Conservation (phyloP, 73 alveolate genomes). For the Paramecium primaurelia region DNA sequence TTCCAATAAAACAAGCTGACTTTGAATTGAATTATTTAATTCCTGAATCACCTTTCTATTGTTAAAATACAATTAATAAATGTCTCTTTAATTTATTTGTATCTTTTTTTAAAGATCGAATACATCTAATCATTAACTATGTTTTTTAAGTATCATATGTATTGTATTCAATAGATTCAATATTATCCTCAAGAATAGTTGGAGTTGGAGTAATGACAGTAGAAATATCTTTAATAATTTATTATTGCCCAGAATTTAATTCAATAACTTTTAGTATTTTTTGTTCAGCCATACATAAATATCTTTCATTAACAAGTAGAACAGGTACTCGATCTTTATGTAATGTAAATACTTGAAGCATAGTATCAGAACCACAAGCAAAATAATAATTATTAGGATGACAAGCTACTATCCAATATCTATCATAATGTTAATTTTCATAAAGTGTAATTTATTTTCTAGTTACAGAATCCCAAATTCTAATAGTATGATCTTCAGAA, state of each 20-base stretch:
- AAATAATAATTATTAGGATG: constrained; percentile 81
- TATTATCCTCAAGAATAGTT: constrained; percentile 56
- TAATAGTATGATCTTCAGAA: constrained; percentile 90
- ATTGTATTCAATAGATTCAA: constrained; percentile 64
- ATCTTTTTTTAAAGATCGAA: not conserved
- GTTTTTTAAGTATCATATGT: constrained; percentile 9
- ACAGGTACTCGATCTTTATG: constrained; percentile 83
- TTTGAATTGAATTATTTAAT: not conserved
- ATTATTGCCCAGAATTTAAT: not conserved
- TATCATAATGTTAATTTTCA: constrained; percentile 78
- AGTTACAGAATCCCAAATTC: constrained; percentile 87
- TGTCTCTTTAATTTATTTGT: not conserved
- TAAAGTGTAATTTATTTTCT: constrained; percentile 69
- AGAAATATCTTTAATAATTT: not conserved
- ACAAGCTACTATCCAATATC: constrained; percentile 86
- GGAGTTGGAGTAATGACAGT: constrained; percentile 35
- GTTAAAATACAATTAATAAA: not conserved
- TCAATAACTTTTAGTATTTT: constrained; percentile 39
- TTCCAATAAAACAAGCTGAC: not conserved
- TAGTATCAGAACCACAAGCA: constrained; percentile 91
- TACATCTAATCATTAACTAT: constrained; percentile 15
- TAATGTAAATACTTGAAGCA: constrained; percentile 76
- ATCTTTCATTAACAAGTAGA: constrained; percentile 57
- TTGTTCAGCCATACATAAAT: constrained; percentile 62
- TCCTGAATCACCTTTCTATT: not conserved